Evolutionary conservation across 352 stramenopile genomes (phyloP), one percentile per base, ranked within the genome.

Genomic region (Aphanomyces cochlioides): DNA sequence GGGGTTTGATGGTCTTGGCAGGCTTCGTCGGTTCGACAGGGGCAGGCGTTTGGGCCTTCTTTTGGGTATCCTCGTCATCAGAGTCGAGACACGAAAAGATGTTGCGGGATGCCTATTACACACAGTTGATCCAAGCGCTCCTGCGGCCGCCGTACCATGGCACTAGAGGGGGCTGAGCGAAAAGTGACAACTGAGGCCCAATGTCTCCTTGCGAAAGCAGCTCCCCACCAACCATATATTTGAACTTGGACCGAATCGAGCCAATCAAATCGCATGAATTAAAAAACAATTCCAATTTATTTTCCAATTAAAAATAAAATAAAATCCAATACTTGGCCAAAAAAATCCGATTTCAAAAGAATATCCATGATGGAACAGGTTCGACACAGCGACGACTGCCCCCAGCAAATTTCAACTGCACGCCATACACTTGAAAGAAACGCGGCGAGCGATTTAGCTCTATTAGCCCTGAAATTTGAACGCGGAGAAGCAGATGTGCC

Each of bases 71-170:
- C 76, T 90, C 83, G 75, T 90, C 83, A 75, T 90, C 83, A 73
- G 83, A 90, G 79, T 89, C 83, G 64, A 90, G 77, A 76, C 75
- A 77, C 69, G 80, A 79, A 75, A 89, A 90, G 73, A 89, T 80
- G 78, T 90, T 90, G 75, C 79, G 74, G 74, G 59, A 67, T 56
- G 59, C 59, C 59, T 67, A 67, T 39, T 28, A 28, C 28, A 59
- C 50, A 36, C 50, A 12, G 19, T 28, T 10, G 38, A 59, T 59
- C n/a, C 19, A 15, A n/a, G 38, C 38, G 8, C 50, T 37, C 17
- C 5, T 36, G 50, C 50, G 7, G n/a, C 12, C 21, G 56, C 21
- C 59, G 5, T 67, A 67, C 59, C 59, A 67, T 67, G 59, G 59
- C 38, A 67, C 21, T 67, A 38, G 59, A 37, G 54, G 39, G 54